A percentile compares a stretch with the other conserved stretches of the same genome.
Conservation (phyloP, 495 filamentous ascomycete genomes). For the Neurospora terricola region DNA sequence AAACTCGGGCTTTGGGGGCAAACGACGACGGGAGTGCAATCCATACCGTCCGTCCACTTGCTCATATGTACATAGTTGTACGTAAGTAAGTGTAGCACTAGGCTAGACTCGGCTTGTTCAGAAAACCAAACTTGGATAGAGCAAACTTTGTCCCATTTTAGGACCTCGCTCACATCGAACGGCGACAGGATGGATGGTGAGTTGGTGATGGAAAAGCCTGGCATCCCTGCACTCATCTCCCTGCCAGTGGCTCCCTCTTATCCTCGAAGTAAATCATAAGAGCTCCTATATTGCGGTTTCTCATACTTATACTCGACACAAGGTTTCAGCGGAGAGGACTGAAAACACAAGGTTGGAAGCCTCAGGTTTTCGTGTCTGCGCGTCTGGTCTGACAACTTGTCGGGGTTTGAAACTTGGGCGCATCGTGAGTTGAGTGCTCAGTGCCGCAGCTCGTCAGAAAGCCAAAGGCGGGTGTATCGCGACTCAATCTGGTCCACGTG, state of each 20-base stretch:
- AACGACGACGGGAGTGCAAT: not conserved
- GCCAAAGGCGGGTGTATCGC: not conserved
- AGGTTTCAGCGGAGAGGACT: not conserved
- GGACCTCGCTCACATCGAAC: not conserved
- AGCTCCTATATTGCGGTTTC: not conserved
- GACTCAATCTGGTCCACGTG: not conserved
- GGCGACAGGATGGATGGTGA: not conserved
- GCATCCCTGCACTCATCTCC: not conserved
- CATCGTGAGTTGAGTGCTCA: not conserved
- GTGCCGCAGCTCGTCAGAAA: not conserved
- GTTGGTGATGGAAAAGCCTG: not conserved
- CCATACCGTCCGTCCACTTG: not conserved
- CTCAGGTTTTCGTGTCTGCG: not conserved
- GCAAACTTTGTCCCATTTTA: not conserved
- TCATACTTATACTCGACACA: not conserved
- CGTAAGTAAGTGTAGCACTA: not conserved
- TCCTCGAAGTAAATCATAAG: not conserved
- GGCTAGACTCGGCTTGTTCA: not conserved
- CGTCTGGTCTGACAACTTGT: not conserved
- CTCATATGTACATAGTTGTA: not conserved
- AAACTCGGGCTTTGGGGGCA: not conserved
- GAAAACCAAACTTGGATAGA: not conserved
- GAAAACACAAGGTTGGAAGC: not conserved
- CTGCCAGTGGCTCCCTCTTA: not conserved
- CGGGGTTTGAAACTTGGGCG: not conserved